phyloP scores from a whole-genome alignment of 73 alveolate species.

The Blepharisma japonicum region DNA sequence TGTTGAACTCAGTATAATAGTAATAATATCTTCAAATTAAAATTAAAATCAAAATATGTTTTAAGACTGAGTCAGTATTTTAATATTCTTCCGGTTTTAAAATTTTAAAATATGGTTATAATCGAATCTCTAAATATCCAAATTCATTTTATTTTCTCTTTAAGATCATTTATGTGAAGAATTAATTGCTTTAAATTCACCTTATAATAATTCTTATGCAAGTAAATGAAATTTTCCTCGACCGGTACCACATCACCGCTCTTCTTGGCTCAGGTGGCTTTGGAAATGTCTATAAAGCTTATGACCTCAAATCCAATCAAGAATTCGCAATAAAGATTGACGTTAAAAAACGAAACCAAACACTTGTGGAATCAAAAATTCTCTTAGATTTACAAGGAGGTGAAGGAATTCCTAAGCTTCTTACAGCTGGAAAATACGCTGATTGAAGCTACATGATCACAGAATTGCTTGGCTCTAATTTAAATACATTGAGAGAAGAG shows the following conservation, averaged over 20 bases:
- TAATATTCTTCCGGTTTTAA: too few relatives aligned
- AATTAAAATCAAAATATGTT: too few relatives aligned
- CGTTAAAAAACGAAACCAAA: background rate
- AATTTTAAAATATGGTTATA: too few relatives aligned
- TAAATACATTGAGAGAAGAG: background rate
- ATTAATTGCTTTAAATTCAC: too few relatives aligned
- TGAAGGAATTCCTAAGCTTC: slow-evolving; percentile 20
- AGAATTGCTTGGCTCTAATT: background rate
- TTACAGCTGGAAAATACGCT: background rate
- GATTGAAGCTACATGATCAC: background rate
- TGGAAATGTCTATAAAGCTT: slow-evolving; percentile 5
- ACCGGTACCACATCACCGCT: background rate
- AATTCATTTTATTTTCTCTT: too few relatives aligned
- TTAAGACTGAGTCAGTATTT: too few relatives aligned
- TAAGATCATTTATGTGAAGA: too few relatives aligned
- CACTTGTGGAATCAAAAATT: background rate
- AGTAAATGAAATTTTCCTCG: background rate
- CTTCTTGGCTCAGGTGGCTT: slow-evolving; percentile 13
- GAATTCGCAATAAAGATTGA: background rate
- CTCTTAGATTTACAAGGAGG: slow-evolving; percentile 22
- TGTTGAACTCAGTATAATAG: too few relatives aligned
- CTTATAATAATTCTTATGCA: background rate
- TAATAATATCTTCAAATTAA: too few relatives aligned
- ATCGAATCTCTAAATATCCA: too few relatives aligned
- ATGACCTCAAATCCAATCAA: background rate